These are phyloP conservation scores for Senecio squalidus DNA, from an alignment of 140 eudicot species.

Conservation along the genomic window DNA sequence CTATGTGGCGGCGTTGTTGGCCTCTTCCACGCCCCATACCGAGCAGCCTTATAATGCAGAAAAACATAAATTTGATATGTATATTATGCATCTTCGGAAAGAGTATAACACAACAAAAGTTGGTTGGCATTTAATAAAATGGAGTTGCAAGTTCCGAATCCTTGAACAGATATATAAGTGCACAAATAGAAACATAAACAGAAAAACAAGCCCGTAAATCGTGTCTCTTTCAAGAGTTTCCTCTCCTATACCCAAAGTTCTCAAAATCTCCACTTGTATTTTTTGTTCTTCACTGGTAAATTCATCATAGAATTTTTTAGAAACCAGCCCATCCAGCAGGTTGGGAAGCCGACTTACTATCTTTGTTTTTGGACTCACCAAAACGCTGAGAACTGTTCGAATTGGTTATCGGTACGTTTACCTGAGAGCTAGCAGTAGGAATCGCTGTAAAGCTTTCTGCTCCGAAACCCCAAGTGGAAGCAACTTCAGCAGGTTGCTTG, in stretches of 20 bases:
- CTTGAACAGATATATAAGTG: constrained; percentile 17
- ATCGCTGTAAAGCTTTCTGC: constrained; percentile 72
- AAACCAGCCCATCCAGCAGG: constrained; percentile 99
- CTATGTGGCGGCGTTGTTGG: no score
- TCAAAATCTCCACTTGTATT: neutral
- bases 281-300: neutral
- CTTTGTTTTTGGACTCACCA: constrained; percentile 49
- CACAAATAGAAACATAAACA: constrained; percentile 6
- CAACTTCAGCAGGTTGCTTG: constrained; percentile 34
- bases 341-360: constrained; percentile 63
- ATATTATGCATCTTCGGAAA: neutral
- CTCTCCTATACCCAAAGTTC: constrained; percentile 7
- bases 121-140: neutral
- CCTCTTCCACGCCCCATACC: no score
- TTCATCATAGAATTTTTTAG: constrained; percentile 21
- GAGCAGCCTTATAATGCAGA: neutral
- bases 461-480: constrained; percentile 66
- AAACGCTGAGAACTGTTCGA: constrained; percentile 37
- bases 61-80: neutral
- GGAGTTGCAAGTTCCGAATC: constrained; percentile 5
- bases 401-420: constrained; percentile 29
- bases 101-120: constrained; percentile 9
- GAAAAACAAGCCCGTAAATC: constrained; percentile 10
- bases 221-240: constrained; percentile 6
- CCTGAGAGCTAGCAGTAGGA: constrained; percentile 52